A percentile compares a stretch with the other conserved stretches of the same genome.
phyloP scores from a whole-genome alignment of 257 asterid species.

The Craterostigma plantagineum region DNA sequence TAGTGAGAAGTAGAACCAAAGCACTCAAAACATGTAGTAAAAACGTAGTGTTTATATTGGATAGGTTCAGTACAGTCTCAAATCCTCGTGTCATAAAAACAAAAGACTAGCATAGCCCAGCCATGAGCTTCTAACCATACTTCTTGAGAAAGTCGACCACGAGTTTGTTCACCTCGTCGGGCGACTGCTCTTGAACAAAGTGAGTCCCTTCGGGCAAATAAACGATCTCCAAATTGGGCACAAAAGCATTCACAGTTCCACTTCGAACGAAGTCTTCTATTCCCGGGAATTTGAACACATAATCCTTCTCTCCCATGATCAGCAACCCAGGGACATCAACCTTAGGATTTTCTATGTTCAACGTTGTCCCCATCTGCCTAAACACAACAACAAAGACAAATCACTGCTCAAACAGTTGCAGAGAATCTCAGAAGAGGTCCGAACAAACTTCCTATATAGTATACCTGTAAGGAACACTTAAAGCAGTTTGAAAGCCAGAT shows the following conservation, averaged over 20 bases:
- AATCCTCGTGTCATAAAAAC: too few species aligned
- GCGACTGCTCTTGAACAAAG: conserved; percentile 63
- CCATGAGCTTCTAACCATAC: conserved; percentile 2
- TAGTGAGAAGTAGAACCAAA: too few species aligned
- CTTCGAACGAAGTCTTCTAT: conserved; percentile 25
- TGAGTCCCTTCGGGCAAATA: conserved; percentile 43
- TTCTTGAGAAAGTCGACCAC: conserved; percentile 29
- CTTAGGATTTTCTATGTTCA: background rate
- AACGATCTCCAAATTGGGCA: conserved; percentile 33
- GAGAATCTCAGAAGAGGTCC: too few species aligned
- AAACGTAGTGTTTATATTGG: too few species aligned
- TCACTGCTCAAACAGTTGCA: background rate
- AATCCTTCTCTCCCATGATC: conserved; percentile 52
- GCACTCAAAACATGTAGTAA: too few species aligned
- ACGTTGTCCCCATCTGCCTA: background rate
- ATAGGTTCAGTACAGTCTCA: too few species aligned
- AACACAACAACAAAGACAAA: background rate
- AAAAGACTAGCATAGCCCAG: too few species aligned
- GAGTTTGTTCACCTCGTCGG: conserved; percentile 29
- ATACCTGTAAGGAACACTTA: conserved; percentile 68
- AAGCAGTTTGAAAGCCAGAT: conserved; percentile 51
- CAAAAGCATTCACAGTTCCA: conserved; percentile 24
- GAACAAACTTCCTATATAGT: background rate
- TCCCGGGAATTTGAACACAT: conserved; percentile 30
- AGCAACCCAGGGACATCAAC: conserved; percentile 40